Base-by-base conservation (phyloP, 352 stramenopile genomes). In the Pythium oligandrum region DNA sequence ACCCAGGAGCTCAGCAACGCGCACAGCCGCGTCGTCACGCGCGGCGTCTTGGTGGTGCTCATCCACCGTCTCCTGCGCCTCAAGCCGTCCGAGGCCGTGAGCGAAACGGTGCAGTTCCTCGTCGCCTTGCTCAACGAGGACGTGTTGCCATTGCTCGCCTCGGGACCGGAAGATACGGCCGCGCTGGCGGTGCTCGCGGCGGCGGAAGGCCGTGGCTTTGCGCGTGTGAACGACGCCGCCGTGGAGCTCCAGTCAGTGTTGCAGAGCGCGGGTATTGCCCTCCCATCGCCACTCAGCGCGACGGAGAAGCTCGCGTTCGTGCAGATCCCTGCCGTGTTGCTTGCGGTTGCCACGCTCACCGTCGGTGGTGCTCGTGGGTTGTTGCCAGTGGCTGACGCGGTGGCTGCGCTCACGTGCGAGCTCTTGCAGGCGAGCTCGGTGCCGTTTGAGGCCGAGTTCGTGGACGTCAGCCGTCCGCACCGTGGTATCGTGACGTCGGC, bases 401-500 rank as follows among this genome's bases (percentile, higher is more conserved):
- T 93, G 12, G 83, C 88, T 0, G 83, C 86, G 31, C 66, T 96
- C 11, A 88, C 85, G 56, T 96, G 82, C 57, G 88, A 97, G 68
- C 74, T 69, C 34, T 61, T 87, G 39, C 69, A 73, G 38, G 78
- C 65, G n/a, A 73, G 77, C 60, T 60, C 76, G n/a, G 56, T 64
- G 48, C 69, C 85, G 26, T 96, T 97, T 51, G 71, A 96, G 10
- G 71, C 83, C n/a, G 73, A 90, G 44, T 86, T 87, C 61, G 83
- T 93, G 59, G 86, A 97, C 55, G 68, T 55, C 7, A 72, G 63
- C 40, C 78, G 89, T 31, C 86, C 83, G 44, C 86, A 96, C 69
- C 83, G 90, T 37, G 90, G 90, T 48, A 90, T 96, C 55, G 72
- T 96, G 53, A 87, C 71, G 12, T 88, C 78, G 40, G 90, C 90